Percentiles rank a stretch among this genome's conserved stretches.
These are phyloP conservation scores for Emericellopsis terricola DNA, from an alignment of 495 filamentous ascomycete genomes.

Conservation along the genomic window DNA sequence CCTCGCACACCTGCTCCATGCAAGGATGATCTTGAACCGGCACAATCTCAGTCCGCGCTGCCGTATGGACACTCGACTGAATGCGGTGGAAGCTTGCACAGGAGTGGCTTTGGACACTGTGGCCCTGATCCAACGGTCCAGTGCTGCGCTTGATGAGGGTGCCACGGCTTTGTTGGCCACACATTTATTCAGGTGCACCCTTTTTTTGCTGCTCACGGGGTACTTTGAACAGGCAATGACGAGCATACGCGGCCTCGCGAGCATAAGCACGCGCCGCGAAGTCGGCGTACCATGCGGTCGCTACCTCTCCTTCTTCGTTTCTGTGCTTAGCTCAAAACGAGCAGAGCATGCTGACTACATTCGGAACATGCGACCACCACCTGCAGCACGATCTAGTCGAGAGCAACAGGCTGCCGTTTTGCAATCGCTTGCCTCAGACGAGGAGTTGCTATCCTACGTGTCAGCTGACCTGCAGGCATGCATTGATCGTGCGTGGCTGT, in stretches of 20 bases:
- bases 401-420: conserved; percentile 15
- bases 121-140: conserved; percentile 48
- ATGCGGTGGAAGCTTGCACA: conserved; percentile 64
- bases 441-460: conserved; percentile 78
- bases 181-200: conserved; percentile 78
- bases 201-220: conserved; percentile 60
- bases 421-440: conserved; percentile 50
- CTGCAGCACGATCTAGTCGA: conserved; percentile 2
- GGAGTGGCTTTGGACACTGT: conserved; percentile 60
- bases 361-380: conserved; percentile 7
- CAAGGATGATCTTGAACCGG: conserved; percentile 70
- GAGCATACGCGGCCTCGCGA: conserved; percentile 52
- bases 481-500: conserved; percentile 67
- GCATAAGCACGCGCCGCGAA: conserved; percentile 48
- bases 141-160: conserved; percentile 18
- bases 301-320: conserved; percentile 69
- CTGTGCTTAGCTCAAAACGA: conserved; percentile 39
- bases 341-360: conserved; percentile 23
- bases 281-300: conserved; percentile 67
- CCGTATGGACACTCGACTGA: conserved; percentile 37
- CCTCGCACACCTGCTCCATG: conserved; percentile 62
- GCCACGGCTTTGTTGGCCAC: conserved; percentile 42
- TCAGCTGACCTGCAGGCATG: conserved; percentile 83
- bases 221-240: conserved; percentile 52
- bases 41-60: conserved; percentile 75